Base-by-base conservation (phyloP, 2,329 filamentous ascomycete species). In the Aspergillus felis region DNA sequence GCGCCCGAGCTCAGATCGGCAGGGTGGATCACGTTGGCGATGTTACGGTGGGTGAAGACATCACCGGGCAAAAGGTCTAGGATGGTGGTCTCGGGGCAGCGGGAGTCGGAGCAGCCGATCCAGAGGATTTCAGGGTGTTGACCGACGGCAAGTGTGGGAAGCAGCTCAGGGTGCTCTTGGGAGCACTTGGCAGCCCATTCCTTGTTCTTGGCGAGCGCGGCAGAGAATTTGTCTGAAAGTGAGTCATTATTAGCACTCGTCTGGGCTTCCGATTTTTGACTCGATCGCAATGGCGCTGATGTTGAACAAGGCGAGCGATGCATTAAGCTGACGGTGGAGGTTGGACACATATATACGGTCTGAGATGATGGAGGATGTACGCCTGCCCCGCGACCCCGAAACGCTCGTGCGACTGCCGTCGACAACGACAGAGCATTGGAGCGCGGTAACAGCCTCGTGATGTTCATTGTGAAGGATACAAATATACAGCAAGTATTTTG, bases 21-120 rank as follows among this genome's bases (percentile, higher is more conserved):
- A 22, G 86, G 79, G 57, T 86, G 85, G 61, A 95, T 78, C 68
- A 93, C 85, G 78, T 95, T 95, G 75, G 90, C 91, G 72, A 96
- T 92, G 79, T 95, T 95, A 71, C 91, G 89, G 80, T 95, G 91
- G 53, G 91, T 88, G 73, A 95, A 95, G 64, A 95, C 87, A 67
- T 95, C 90, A 58, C 91, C 91, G 3, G 91, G 90, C 68, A 90
- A 82, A 57, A 91, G 82, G 68, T 88, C 87, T 28, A 92, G 83
- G 68, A 96, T 83, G 51, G 87, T 91, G 4, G 90, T 93, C 75
- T 94, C 91, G 1, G 91, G 91, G 64, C 90, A 87, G 62, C 91
- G 89, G 42, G 87, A 91, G 79, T 95, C 91, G 67, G 90, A 89
- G 78, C 91, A 96, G 58, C 91, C 91, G 64, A 95, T 84, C 91